Percentiles rank a stretch among this genome's conserved stretches.
Evolutionary conservation across 2,329 filamentous ascomycete genomes (phyloP).

Genomic region (Scedosporium dehoogii): DNA sequence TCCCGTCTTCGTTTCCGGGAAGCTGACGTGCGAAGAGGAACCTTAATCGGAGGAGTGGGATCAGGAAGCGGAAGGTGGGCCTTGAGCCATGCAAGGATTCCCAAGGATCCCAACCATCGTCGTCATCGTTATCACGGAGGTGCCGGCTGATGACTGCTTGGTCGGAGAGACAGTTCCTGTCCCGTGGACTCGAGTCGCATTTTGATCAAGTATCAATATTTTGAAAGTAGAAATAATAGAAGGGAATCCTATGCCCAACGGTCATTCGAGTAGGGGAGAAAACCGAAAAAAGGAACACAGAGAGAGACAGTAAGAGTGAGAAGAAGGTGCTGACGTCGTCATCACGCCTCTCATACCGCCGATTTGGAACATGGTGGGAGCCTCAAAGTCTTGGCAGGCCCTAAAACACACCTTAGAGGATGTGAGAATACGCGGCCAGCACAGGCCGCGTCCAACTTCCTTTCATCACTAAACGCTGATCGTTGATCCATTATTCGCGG

Average conservation of each 20-base stretch:
- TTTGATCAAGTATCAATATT: too few relatives aligned
- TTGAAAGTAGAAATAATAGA: too few relatives aligned
- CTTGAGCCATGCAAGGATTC: background rate
- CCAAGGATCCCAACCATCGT: background rate
- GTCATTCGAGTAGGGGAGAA: background rate
- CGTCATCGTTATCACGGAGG: background rate
- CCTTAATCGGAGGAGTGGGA: background rate
- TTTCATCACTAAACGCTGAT: background rate
- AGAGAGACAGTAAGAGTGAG: background rate
- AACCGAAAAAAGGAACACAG: background rate
- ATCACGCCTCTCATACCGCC: background rate
- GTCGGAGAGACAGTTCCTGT: background rate
- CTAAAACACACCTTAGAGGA: background rate
- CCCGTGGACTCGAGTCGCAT: background rate
- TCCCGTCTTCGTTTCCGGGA: background rate
- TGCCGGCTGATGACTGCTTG: background rate
- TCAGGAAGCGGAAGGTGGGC: background rate
- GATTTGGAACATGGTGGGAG: background rate
- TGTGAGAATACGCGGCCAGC: background rate
- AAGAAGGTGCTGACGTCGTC: background rate
- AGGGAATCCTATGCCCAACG: too few relatives aligned
- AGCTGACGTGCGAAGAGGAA: background rate
- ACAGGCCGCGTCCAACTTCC: background rate
- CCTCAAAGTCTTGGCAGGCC: background rate
- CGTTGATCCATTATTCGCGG: background rate